Conservation (phyloP, 2,329 filamentous ascomycete genomes). For the Phyllosticta citriasiana region DNA sequence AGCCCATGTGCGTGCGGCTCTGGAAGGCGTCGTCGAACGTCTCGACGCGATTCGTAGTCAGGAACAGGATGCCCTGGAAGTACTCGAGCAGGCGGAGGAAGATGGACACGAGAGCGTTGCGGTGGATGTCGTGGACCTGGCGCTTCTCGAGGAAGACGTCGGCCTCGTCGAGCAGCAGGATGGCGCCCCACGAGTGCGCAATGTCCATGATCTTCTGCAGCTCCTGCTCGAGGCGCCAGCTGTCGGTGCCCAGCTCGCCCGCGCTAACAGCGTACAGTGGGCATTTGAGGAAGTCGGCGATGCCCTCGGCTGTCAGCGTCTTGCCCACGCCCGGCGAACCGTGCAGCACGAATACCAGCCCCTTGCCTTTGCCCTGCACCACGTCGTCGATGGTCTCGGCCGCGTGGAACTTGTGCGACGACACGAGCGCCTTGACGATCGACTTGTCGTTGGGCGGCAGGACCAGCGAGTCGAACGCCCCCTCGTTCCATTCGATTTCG, state of each 20-base stretch:
- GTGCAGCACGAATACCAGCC: constrained; percentile 72
- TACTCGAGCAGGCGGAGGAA: constrained; percentile 83
- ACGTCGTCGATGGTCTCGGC: constrained; percentile 69
- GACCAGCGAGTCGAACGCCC: constrained; percentile 74
- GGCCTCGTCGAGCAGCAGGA: constrained; percentile 73
- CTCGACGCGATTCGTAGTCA: constrained; percentile 80
- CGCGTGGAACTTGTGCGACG: constrained; percentile 73
- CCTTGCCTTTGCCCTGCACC: constrained; percentile 70
- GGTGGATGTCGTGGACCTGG: constrained; percentile 71
- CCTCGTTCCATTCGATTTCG: constrained; percentile 76
- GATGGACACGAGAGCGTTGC: constrained; percentile 77
- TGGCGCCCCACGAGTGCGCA: constrained; percentile 76
- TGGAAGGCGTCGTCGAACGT: constrained; percentile 90
- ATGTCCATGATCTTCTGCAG: constrained; percentile 79
- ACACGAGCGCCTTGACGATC: constrained; percentile 67
- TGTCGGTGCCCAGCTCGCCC: constrained; percentile 72
- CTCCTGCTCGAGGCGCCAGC: constrained; percentile 61
- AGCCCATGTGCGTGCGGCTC: constrained; percentile 73
- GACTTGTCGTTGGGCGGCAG: constrained; percentile 53
- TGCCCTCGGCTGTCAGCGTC: constrained; percentile 77
- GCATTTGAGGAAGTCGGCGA: constrained; percentile 71
- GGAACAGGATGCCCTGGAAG: constrained; percentile 81
- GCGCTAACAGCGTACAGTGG: constrained; percentile 77
- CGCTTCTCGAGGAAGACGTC: constrained; percentile 58
- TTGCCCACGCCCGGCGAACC: constrained; percentile 83